Evolutionary conservation across 331 rosid species (phyloP).

Genomic region (Cydonia oblonga): DNA sequence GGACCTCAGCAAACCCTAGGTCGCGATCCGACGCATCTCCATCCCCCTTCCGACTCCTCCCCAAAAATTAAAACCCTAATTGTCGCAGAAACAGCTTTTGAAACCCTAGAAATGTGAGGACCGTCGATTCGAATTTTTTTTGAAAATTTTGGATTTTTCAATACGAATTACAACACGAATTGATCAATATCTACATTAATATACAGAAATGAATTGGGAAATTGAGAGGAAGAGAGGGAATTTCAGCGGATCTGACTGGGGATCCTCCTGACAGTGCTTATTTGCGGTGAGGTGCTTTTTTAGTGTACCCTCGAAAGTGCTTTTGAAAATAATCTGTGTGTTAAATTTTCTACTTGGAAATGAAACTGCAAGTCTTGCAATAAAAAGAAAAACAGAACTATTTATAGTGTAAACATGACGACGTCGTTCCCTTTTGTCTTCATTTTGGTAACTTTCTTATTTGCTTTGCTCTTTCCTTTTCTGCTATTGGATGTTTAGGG

Average conservation of each 20-base stretch:
- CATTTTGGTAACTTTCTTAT: too few relatives aligned
- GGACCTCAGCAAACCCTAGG: constrained; percentile 31
- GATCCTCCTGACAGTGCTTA: constrained; percentile 45
- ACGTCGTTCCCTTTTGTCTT: too few relatives aligned
- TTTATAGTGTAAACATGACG: too few relatives aligned
- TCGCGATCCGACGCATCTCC: constrained; percentile 56
- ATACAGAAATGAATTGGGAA: not conserved
- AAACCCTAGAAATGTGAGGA: constrained; percentile 45
- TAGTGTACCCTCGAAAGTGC: constrained; percentile 8
- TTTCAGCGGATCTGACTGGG: constrained; percentile 50
- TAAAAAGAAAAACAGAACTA: too few relatives aligned
- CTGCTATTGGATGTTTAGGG: not conserved
- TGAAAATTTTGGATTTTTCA: too few relatives aligned
- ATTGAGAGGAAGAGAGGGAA: constrained; percentile 4
- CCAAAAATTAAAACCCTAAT: constrained; percentile 6
- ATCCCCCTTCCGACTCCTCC: not conserved
- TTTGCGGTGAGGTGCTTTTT: constrained; percentile 22
- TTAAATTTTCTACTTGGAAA: not conserved
- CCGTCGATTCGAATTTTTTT: not conserved
- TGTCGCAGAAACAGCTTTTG: not conserved
- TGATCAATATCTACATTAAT: not conserved
- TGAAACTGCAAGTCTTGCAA: not conserved
- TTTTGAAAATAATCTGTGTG: not conserved
- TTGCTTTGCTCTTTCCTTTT: not conserved
- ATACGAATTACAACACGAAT: not conserved